A percentile compares a stretch with the other conserved stretches of the same genome.
phyloP scores from a whole-genome alignment of 2,329 filamentous ascomycete species.

The Ilyonectria sp. region DNA sequence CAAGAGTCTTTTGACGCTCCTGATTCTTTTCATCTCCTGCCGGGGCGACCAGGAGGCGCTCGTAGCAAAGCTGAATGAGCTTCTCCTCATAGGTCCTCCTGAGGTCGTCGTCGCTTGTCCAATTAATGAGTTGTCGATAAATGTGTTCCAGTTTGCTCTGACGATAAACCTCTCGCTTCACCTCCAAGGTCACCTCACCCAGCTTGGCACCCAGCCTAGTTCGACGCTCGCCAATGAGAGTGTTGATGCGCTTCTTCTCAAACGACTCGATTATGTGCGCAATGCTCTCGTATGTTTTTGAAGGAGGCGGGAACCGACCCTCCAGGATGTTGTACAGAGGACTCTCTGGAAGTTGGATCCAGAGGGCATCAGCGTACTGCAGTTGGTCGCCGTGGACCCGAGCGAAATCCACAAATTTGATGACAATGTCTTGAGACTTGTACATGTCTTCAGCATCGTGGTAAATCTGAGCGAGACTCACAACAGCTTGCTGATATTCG shows the following conservation, averaged over 20 bases:
- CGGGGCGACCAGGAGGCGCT: conserved; percentile 80
- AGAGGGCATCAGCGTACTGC: conserved; percentile 84
- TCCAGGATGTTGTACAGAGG: conserved; percentile 87
- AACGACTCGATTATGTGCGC: conserved; percentile 88
- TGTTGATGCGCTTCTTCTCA: conserved; percentile 92
- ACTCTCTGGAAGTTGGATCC: conserved; percentile 83
- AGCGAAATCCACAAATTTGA: conserved; percentile 84
- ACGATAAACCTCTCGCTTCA: conserved; percentile 86
- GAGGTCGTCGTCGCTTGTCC: conserved; percentile 88
- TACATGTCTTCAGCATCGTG: conserved; percentile 75
- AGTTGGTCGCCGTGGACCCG: conserved; percentile 79
- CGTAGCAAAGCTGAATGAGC: conserved; percentile 84
- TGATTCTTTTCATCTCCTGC: conserved; percentile 74
- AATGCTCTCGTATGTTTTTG: conserved; percentile 84
- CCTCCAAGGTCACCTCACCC: conserved; percentile 86
- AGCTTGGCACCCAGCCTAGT: conserved; percentile 89
- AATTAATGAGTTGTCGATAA: conserved; percentile 89
- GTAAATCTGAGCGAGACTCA: conserved; percentile 83
- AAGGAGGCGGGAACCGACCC: conserved; percentile 85
- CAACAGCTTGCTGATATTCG: conserved; percentile 80
- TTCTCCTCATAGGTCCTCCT: conserved; percentile 92
- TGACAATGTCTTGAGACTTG: conserved; percentile 77
- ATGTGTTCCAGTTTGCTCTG: conserved; percentile 84
- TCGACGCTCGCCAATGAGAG: conserved; percentile 88
- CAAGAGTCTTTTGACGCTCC: conserved; percentile 81